Base-by-base conservation (phyloP, 1,284 basidiomycete genomes). In the Schizopora paradoxa region DNA sequence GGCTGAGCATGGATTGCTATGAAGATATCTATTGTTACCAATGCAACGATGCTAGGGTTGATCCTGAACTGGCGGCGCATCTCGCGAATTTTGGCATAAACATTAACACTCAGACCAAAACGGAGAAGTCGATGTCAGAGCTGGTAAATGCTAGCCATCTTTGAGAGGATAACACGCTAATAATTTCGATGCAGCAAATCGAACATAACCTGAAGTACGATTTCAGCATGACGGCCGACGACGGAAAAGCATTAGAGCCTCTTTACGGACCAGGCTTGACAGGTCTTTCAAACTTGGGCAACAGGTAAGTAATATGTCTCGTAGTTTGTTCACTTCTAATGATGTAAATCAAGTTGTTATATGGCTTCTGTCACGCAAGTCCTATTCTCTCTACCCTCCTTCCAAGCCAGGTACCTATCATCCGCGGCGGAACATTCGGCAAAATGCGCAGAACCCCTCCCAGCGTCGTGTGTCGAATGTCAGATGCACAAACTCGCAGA, bases 111-210 rank as follows among this genome's bases (percentile, higher is more conserved):
- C 85, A 91, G 60, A 83, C 71, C 21, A 99, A 99, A 69, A 99
- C 94, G 0, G 93, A 97, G 62, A 98, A 97, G 68, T 92, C 83
- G 43, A 92, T 97, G 86, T 96, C 94, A 0, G 95, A 99, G 61
- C 71, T 99, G 47, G 91, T 91, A 50, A 51, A 78, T 58, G 44
- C 6, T 16, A n/a, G 19, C 19, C 26, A 6, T 25, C 29, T 43
- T 41, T 29, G 6, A 21, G 28, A 25, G 25, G 16, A 35, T 23
- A 22, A n/a, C 10, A 2, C 18, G n/a, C n/a, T 22, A 5, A 11
- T 10, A 11, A 11, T 2, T 13, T n/a, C 19, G 1, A 13, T 37
- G 4, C 52, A 91, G 88, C 91, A 98, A 86, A 87, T 98, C 57
- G 94, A 97, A 62, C 93, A 98, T 58, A 99, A 99, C 59, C 71